Base-by-base conservation (phyloP, 2,329 filamentous ascomycete genomes). In the Didymellaceae sp. region DNA sequence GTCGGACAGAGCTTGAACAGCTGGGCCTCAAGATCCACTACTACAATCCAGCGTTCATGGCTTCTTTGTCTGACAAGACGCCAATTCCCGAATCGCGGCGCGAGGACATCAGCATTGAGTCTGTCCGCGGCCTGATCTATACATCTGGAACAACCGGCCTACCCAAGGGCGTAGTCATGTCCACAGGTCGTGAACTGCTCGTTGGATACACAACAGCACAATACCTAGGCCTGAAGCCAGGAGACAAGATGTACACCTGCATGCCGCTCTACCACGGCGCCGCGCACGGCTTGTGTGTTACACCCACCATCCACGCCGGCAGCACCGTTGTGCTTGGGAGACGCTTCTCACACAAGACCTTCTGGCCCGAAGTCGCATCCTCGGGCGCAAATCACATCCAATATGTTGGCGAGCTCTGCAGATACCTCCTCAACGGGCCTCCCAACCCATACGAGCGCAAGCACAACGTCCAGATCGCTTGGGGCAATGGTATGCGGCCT, bases 401-500 rank as follows among this genome's bases (percentile, higher is more conserved):
- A 35, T 74, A 74, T 24, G 72, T 74, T 2, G 72, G 72, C 18
- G 72, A 74, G 42, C 45, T 73, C 1, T 73, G 71, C 33, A 59
- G 70, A 14, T 74, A 74, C 45, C 48, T 74, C 6, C 42, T 73
- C 6, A 73, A 72, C 24, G 65, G 63, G 1, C 68, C 71, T 2
- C 45, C 55, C n/a, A 70, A 67, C 34, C 54, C 61, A 9, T 63
- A 61, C 28, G 71, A 74, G 45, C 57, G 61, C 9, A 58, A 57
- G 10, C 67, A 74, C 46, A 68, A 64, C 14, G 70, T 71, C 2
- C 37, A 65, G 16, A 51, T 71, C 49, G 71, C 70, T 4, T 74
- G 67, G 68, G 73, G 73, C 10, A 76, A 76, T 40, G 74, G 74
- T n/a, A 73, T 76, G 69, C 54, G 74, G 10, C 70, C 72, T 10